Percentiles rank a stretch among this genome's conserved stretches.
phyloP scores from a whole-genome alignment of 768 basidiomycete genomes.

The Megacollybia marginata region DNA sequence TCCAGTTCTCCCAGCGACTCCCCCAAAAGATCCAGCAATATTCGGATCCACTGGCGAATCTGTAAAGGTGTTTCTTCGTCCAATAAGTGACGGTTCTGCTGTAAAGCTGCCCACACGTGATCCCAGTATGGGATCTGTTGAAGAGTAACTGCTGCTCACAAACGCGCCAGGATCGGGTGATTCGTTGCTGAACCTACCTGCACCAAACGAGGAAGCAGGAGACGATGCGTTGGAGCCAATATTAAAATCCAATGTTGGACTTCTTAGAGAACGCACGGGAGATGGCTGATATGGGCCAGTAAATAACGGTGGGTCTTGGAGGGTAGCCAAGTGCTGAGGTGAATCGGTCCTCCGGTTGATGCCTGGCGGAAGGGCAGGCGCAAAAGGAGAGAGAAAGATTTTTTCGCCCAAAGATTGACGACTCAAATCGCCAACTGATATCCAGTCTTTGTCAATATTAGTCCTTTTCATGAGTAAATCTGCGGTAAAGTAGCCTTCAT shows the following conservation, averaged over 20 bases:
- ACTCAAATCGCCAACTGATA: constrained; percentile 51
- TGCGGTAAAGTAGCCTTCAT: constrained; percentile 80
- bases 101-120: constrained; percentile 21
- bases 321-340: constrained; percentile 33
- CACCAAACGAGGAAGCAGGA: constrained; percentile 65
- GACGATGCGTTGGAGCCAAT: constrained; percentile 55
- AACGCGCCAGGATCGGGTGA: constrained; percentile 66
- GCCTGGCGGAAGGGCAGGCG: constrained; percentile 44
- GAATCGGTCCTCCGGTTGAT: constrained; percentile 42
- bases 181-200: constrained; percentile 51
- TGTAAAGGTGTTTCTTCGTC: constrained; percentile 29
- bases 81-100: constrained; percentile 18
- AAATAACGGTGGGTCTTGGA: constrained; percentile 29
- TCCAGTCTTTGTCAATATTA: constrained; percentile 63
- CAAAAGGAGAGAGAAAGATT: constrained; percentile 53
- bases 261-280: constrained; percentile 51
- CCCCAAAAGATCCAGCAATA: constrained; percentile 21
- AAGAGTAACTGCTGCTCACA: constrained; percentile 28
- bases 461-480: constrained; percentile 81
- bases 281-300: constrained; percentile 61
- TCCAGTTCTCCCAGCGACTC: constrained; percentile 22
- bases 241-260: constrained; percentile 61
- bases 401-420: constrained; percentile 44
- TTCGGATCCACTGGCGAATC: constrained; percentile 23
- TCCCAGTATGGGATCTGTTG: constrained; percentile 23